Evolutionary conservation across 2,329 filamentous ascomycete genomes (phyloP).

Genomic region (Aschersonia sp.): DNA sequence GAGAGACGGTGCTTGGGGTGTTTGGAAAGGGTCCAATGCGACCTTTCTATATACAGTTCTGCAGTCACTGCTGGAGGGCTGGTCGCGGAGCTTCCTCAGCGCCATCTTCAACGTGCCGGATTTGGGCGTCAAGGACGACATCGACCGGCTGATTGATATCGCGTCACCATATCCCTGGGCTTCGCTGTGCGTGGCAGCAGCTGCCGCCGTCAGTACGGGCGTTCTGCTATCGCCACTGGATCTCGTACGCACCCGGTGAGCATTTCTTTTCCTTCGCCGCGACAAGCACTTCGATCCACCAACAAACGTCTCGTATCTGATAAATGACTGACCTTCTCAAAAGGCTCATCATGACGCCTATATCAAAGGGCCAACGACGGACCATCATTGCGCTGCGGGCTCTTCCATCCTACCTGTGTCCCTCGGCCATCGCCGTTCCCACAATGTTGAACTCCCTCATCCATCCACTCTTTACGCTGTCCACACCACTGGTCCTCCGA

Average conservation of each 20-base stretch:
- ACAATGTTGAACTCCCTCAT: conserved; percentile 77
- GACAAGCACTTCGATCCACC: conserved; percentile 7
- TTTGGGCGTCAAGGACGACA: conserved; percentile 57
- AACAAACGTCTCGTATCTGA: conserved; percentile 5
- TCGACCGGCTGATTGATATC: conserved; percentile 58
- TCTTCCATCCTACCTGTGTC: conserved; percentile 64
- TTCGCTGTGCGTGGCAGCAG: conserved; percentile 58
- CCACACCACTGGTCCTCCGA: conserved; percentile 72
- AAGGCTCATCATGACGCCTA: conserved; percentile 71
- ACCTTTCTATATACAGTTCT: conserved; percentile 86
- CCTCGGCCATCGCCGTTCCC: conserved; percentile 59
- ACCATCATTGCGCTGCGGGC: conserved; percentile 65
- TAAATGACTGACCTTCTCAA: not conserved
- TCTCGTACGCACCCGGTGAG: conserved; percentile 63
- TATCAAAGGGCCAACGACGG: conserved; percentile 58
- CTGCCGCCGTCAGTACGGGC: conserved; percentile 56
- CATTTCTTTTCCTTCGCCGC: conserved; percentile 9
- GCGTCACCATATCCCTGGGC: conserved; percentile 72
- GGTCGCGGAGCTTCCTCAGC: conserved; percentile 80
- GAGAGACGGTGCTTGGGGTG: conserved; percentile 77
- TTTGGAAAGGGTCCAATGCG: conserved; percentile 89
- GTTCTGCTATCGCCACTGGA: conserved; percentile 78
- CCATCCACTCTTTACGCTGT: conserved; percentile 69
- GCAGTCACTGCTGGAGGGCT: conserved; percentile 77
- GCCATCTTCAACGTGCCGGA: conserved; percentile 86